Base-by-base conservation (phyloP, 768 basidiomycete species). In the Galerina marginata region DNA sequence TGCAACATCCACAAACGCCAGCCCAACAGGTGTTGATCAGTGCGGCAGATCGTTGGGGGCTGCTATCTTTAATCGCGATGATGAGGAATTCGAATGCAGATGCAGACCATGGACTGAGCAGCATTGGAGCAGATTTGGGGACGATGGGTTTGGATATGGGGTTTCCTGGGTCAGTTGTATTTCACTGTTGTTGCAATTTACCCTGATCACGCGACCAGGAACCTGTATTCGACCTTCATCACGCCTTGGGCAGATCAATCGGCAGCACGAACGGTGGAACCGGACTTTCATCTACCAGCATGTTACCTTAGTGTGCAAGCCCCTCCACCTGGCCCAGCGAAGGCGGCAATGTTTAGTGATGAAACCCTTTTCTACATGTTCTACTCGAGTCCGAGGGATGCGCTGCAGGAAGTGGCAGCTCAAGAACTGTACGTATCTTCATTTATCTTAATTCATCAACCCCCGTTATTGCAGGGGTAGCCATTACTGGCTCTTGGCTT, bases 311-410 rank as follows among this genome's bases (percentile, higher is more conserved):
- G 90, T 74, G 95, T 97, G 49, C 90, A 92, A 67, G 89, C 96
- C 37, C 88, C 90, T 39, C 88, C 94, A 47, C 91, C 92, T 39
- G 91, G 91, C 4, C 89, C 91, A 54, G 81, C 71, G 63, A 95
- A 95, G 77, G 91, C 89, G 15, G 83, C 84, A 1, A 86, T 89
- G 51, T 96, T 99, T 77, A 91, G 90, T 74, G 96, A 98, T 74
- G 96, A 99, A 76, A 97, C 96, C 14, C 79, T 99, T 26, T 97
- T 99, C 77, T 96, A 93, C 83, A 95, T 96, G 87, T 99, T 99
- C 82, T 99, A 98, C 78, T 88, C 93, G 58, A 89, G 87, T 75
- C 94, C 96, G 58, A 81, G 92, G 69, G 96, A 99, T 77, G 89
- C 90, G 42, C 79, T 96, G 56, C 96, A 99, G 74, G 95, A 99